These are phyloP conservation scores for Talaromyces sp. DNA, from an alignment of 2,329 filamentous ascomycete species.

Conservation along the genomic window DNA sequence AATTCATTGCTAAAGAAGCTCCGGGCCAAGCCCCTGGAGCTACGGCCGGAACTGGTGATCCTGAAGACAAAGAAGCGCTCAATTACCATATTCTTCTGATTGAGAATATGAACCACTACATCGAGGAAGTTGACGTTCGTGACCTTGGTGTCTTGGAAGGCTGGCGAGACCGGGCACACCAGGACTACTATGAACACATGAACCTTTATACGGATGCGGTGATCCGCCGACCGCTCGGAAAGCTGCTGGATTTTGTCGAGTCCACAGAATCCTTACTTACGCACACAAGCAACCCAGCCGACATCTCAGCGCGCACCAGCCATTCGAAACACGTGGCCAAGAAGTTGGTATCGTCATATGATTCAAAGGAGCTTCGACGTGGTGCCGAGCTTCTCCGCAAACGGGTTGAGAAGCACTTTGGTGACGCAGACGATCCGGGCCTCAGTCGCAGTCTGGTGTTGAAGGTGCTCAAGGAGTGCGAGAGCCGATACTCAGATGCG, in stretches of 20 bases:
- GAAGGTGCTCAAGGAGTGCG: conserved; percentile 57
- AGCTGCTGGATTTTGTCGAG: conserved; percentile 85
- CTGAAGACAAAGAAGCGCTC: conserved; percentile 90
- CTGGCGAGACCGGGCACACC: conserved; percentile 72
- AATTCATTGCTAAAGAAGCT: conserved; percentile 78
- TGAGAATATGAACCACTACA: conserved; percentile 97
- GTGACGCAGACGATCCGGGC: conserved; percentile 71
- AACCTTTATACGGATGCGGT: conserved; percentile 79
- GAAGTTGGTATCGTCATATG: conserved; percentile 75
- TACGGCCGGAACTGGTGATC: conserved; percentile 50
- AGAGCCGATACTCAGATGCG: conserved; percentile 49
- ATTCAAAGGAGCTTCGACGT: conserved; percentile 77
- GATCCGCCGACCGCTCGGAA: conserved; percentile 81
- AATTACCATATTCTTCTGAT: conserved; percentile 97
- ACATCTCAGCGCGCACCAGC: conserved; percentile 71
- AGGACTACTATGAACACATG: conserved; percentile 82
- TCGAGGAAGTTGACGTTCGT: conserved; percentile 78
- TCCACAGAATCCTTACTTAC: conserved; percentile 71
- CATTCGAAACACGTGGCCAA: conserved; percentile 79
- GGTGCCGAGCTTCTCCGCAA: conserved; percentile 87
- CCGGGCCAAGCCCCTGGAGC: conserved; percentile 51
- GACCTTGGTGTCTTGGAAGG: conserved; percentile 70
- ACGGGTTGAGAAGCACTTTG: conserved; percentile 95
- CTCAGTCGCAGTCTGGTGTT: conserved; percentile 55
- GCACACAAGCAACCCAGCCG: conserved; percentile 47